Evolutionary conservation across 805 yeast genomes (phyloP), one percentile per base, ranked within the genome.

Genomic region (Barnettozyma pratensis): DNA sequence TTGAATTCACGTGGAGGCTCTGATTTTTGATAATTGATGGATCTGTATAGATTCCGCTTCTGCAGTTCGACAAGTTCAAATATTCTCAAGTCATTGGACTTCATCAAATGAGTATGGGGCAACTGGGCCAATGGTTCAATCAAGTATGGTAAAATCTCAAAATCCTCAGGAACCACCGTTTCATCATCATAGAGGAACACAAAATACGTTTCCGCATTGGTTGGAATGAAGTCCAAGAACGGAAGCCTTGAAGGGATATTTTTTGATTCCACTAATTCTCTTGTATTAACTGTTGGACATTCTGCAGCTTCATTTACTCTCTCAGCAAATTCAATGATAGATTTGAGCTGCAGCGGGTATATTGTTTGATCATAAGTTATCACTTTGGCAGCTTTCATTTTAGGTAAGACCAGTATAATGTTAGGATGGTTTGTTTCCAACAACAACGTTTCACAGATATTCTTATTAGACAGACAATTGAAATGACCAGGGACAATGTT

Each of bases 121-220:
- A 83, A 64, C 48, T 77, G 71, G 51, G 85, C 78, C 25, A 83
- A 66, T 10, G 80, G 80, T 47, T 83, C 85, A 39, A 83, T 63
- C 39, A 87, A 56, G 54, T 82, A 76, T 6, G 83, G 81, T 49
- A 87, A 67, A 5, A 85, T 64, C 30, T 76, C 76, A 53, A 74
- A 75, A 63, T 87, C 94, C 60, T 87, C 94, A 2, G 71, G 72
- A 1, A 80, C 71, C 5, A 68, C 67, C 0, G 79, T 68, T 19
- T 74, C 72, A n/a, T 65, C 64, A 49, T 81, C 83, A 58, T 73
- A 78, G 42, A 71, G 66, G 54, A 75, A 82, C 5, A 84, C 73
- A 53, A 83, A 76, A 0, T 81, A 71, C 3, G 82, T 66, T 37
- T 72, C 62, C 58, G 83, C 67, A 30, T 64, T 67, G 2, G 30